Conservation (phyloP, 129 eudicot genomes). For the Chrysanthemum makinoi region DNA sequence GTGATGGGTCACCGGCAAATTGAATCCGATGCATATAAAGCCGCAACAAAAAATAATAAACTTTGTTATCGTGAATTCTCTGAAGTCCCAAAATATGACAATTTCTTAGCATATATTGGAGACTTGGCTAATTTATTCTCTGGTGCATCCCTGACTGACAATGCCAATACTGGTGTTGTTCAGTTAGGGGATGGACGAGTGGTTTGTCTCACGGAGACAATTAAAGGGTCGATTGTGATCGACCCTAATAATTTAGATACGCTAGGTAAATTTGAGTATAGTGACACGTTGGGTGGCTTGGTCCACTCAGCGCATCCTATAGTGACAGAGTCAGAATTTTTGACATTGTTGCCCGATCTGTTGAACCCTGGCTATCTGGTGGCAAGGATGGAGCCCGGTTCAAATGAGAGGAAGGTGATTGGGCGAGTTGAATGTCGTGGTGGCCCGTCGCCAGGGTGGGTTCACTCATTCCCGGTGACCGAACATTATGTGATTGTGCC, state of each 20-base stretch:
- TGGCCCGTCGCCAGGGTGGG: slow-evolving; percentile 97
- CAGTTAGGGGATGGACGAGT: slow-evolving; percentile 80
- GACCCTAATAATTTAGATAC: slow-evolving; percentile 84
- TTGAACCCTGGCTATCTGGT: slow-evolving; percentile 80
- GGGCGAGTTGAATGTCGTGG: slow-evolving; percentile 86
- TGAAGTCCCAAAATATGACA: slow-evolving; percentile 80
- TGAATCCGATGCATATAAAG: slow-evolving; percentile 91
- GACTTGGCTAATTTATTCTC: slow-evolving; percentile 81
- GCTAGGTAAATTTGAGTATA: slow-evolving; percentile 74
- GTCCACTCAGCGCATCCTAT: slow-evolving; percentile 97
- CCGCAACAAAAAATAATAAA: slow-evolving; percentile 62
- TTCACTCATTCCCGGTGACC: slow-evolving; percentile 93
- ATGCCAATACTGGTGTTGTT: slow-evolving; percentile 91
- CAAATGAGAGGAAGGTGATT: slow-evolving; percentile 73
- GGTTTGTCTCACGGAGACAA: slow-evolving; percentile 90
- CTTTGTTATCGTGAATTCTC: slow-evolving; percentile 94
- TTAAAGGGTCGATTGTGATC: slow-evolving; percentile 78
- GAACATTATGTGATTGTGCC: slow-evolving; percentile 88
- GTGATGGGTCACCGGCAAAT: slow-evolving; percentile 86
- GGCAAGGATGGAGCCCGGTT: slow-evolving; percentile 80
- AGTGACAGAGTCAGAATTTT: slow-evolving; percentile 69
- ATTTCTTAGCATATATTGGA: slow-evolving; percentile 66
- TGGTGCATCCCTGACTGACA: slow-evolving; percentile 86
- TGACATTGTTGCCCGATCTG: slow-evolving; percentile 79
- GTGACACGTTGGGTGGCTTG: slow-evolving; percentile 64